A percentile compares a stretch with the other conserved stretches of the same genome.
These are phyloP conservation scores for Hypomontagnella submonticulosa DNA, from an alignment of 495 filamentous ascomycete species.

Conservation along the genomic window DNA sequence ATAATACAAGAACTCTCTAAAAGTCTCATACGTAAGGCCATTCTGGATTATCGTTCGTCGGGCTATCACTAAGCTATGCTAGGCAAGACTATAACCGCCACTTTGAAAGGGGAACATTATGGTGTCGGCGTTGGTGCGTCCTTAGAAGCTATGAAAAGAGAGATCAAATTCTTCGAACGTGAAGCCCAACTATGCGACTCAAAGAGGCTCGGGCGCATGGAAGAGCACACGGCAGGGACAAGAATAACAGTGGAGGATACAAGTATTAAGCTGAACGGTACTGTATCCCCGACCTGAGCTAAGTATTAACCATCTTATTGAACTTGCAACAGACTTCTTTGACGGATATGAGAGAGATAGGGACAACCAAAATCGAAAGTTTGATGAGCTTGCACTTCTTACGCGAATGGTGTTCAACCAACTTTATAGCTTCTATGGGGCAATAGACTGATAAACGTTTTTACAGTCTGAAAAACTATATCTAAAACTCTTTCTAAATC, in stretches of 20 bases:
- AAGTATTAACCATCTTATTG: neutral
- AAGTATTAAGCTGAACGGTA: neutral
- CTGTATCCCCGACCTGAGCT: neutral
- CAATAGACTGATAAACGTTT: no score
- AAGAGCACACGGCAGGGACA: conserved; percentile 2
- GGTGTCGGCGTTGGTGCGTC: neutral
- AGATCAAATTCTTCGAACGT: conserved; percentile 6
- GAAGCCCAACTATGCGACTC: conserved; percentile 12
- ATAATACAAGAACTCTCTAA: conserved; percentile 5
- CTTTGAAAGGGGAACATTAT: conserved; percentile 6
- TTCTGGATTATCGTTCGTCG: neutral
- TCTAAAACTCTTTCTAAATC: no score
- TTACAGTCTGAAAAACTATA: no score
- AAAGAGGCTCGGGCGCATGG: conserved; percentile 6
- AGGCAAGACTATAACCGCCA: conserved; percentile 1
- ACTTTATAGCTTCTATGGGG: no score
- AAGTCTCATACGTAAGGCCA: neutral
- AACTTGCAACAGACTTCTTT: neutral
- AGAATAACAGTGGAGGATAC: conserved; percentile 7
- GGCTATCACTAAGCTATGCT: neutral
- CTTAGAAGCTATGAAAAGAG: conserved; percentile 8
- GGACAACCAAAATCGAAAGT: conserved; percentile 1
- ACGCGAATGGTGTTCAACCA: conserved; percentile 2
- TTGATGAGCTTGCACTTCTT: conserved; percentile 5
- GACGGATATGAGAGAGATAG: neutral